phyloP scores from a whole-genome alignment of 2,329 filamentous ascomycete genomes.

The Ophiosphaerella herpotricha region DNA sequence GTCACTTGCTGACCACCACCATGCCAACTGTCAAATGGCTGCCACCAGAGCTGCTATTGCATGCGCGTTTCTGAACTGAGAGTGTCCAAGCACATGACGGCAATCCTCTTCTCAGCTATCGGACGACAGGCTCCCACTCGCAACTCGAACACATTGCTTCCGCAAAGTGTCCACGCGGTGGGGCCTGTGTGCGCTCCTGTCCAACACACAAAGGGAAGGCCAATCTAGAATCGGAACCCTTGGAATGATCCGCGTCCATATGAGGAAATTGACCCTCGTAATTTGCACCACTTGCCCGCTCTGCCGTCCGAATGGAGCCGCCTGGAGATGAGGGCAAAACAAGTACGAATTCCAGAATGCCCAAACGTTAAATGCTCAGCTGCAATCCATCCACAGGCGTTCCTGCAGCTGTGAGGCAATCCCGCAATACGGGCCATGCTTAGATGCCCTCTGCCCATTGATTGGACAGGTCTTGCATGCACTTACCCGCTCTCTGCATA shows the following conservation, averaged over 20 bases:
- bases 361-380: constrained; percentile 17
- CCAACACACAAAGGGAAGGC: constrained; percentile 32
- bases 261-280: constrained; percentile 2
- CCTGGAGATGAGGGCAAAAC: constrained; percentile 7
- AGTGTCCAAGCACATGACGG: constrained; percentile 13
- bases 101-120: constrained; percentile 14
- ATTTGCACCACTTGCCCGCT: background rate
- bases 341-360: constrained; percentile 17
- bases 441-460: constrained; percentile 11
- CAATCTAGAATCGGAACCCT: constrained; percentile 40
- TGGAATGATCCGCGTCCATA: constrained; percentile 20
- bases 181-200: constrained; percentile 39
- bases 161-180: constrained; percentile 32
- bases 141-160: constrained; percentile 27
- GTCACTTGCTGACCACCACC: constrained; percentile 43
- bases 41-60: background rate
- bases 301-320: constrained; percentile 6
- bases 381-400: constrained; percentile 33
- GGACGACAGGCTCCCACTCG: constrained; percentile 13
- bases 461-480: constrained; percentile 41
- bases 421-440: constrained; percentile 36
- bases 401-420: constrained; percentile 46
- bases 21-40: no score
- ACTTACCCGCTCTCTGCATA: constrained; percentile 45
- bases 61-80: constrained; percentile 7